Evolutionary conservation across 441 rosid genomes (phyloP), one percentile per base, ranked within the genome.

Genomic region (Breynia disticha): DNA sequence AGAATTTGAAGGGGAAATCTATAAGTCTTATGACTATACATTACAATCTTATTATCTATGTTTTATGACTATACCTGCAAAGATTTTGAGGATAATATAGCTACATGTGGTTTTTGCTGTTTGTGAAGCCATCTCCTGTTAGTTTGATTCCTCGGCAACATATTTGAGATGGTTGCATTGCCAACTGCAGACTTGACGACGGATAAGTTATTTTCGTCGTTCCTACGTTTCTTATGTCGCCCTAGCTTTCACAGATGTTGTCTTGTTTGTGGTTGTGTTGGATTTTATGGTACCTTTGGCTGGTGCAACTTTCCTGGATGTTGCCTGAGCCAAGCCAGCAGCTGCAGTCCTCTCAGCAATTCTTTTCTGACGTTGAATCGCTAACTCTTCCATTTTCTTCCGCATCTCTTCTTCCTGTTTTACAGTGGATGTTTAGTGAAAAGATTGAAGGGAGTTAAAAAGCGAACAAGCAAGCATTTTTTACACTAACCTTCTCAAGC

Each of bases 311-410:
- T 68, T 84, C 65, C 61, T 79, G 62, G 70, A 42, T 28, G 73
- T 54, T 14, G 76, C 46, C 21, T 71, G 50, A 71, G 76, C 42
- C 47, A 62, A 3, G 22, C 67, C 67, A 24, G 61, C 56, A 15
- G 80, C 75, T 12, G 90, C 90, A 61, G 85, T 84, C 78, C 94
- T 82, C 72, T 84, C 86, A 0, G 97, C 87, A 28, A 86, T 86
- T 67, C 95, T 82, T 67, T 76, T 80, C 70, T 86, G 95, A 38
- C 95, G 79, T 65, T 79, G 80, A 54, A 84, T 59, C n/a, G 38
- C 12, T 59, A 76, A 54, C 55, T 75, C 85, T 72, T 90, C 90
- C 77, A 78, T 78, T 66, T 72, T 82, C 71, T 72, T 84, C 54
- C 94, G 62, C 46, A 67, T 70, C 63, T 86, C 90, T 61, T 90